phyloP scores from a whole-genome alignment of 2,329 filamentous ascomycete species.

The Grosmannia serpens region DNA sequence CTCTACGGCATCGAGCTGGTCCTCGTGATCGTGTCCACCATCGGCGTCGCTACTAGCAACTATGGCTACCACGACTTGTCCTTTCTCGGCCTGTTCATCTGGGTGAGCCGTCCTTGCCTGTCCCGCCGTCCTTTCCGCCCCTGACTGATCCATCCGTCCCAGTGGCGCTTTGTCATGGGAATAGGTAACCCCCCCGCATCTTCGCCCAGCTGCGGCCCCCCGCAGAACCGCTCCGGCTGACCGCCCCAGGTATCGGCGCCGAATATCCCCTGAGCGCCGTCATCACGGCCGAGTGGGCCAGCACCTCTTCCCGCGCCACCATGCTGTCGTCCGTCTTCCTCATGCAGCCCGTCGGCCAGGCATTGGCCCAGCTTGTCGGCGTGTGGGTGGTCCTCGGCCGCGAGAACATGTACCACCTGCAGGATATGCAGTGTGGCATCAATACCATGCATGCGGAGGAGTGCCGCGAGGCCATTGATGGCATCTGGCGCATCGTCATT shows the following conservation, averaged over 20 bases:
- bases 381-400: conserved; percentile 39
- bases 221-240: conserved; percentile 1
- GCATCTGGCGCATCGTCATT: conserved; percentile 56
- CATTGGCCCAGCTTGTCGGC: conserved; percentile 51
- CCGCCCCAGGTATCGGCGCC: conserved; percentile 43
- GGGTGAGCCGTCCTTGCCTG: conserved; percentile 20
- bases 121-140: background rate
- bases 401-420: conserved; percentile 27
- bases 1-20: conserved; percentile 45
- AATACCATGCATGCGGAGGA: conserved; percentile 31
- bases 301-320: conserved; percentile 50
- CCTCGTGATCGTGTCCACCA: conserved; percentile 45
- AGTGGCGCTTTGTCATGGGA: conserved; percentile 44
- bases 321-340: conserved; percentile 60
- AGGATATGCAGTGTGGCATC: conserved; percentile 35
- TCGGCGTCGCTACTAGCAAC: conserved; percentile 41
- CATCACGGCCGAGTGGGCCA: conserved; percentile 55
- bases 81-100: conserved; percentile 38
- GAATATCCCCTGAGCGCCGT: conserved; percentile 58
- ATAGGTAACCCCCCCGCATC: conserved; percentile 30
- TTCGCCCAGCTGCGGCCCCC: background rate
- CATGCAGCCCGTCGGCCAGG: conserved; percentile 58
- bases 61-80: conserved; percentile 37
- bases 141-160: background rate
- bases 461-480: conserved; percentile 40